Evolutionary conservation across 2,329 filamentous ascomycete species (phyloP).

Genomic region (Verticillium isaacii): DNA sequence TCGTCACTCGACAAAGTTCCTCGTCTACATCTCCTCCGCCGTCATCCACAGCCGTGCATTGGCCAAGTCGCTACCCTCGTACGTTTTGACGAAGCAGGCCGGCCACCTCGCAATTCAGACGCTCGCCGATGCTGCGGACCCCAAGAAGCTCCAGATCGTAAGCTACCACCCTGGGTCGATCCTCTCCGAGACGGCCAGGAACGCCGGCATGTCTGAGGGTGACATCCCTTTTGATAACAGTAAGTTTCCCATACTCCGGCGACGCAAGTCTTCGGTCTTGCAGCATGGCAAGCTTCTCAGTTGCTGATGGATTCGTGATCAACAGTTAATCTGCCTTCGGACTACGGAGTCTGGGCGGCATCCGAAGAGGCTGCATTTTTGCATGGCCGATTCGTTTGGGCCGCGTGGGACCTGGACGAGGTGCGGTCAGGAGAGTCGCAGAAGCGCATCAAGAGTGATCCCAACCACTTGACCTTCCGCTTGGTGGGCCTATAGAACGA

Average conservation of each 20-base stretch:
- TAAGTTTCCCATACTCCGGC: conserved; percentile 1
- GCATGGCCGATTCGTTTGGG: conserved; percentile 39
- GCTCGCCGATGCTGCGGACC: conserved; percentile 27
- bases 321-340: conserved; percentile 24
- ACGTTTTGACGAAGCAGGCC: conserved; percentile 32
- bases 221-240: conserved; percentile 20
- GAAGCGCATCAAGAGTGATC: conserved; percentile 10
- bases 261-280: not conserved
- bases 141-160: conserved; percentile 19
- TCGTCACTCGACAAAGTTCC: not conserved
- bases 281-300: no score
- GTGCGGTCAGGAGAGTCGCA: conserved; percentile 24
- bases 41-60: not conserved
- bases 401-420: conserved; percentile 47
- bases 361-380: conserved; percentile 41
- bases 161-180: conserved; percentile 22
- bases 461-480: conserved; percentile 9
- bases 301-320: not conserved
- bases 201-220: conserved; percentile 5
- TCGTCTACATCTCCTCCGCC: not conserved
- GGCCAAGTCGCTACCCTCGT: conserved; percentile 16
- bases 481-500: not conserved
- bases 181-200: not conserved
- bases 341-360: conserved; percentile 39
- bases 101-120: conserved; percentile 29